A percentile compares a stretch with the other conserved stretches of the same genome.
phyloP scores from a whole-genome alignment of 2,329 filamentous ascomycete species.

The Xylogone sp. region DNA sequence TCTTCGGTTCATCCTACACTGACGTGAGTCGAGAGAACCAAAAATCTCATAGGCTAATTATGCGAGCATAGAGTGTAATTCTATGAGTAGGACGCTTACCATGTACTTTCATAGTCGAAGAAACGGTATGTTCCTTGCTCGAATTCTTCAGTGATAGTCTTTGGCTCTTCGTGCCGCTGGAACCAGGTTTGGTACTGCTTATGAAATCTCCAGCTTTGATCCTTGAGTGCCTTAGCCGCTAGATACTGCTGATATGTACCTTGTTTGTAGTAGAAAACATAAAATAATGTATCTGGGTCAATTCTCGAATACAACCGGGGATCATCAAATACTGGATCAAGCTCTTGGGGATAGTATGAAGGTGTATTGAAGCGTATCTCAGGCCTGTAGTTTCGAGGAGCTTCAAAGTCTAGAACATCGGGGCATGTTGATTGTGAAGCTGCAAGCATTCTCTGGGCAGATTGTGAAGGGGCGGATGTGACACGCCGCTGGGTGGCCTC shows the following conservation, averaged over 20 bases:
- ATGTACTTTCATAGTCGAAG: conserved; percentile 99
- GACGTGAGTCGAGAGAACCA: conserved; percentile 4
- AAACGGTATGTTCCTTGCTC: conserved; percentile 99
- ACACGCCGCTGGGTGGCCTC: conserved; percentile 74
- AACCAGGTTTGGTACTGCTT: conserved; percentile 99
- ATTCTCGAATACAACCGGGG: conserved; percentile 82
- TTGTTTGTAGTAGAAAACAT: conserved; percentile 98
- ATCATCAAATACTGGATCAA: conserved; percentile 89
- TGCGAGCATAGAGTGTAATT: not conserved
- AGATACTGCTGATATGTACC: conserved; percentile 94
- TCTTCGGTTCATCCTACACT: conserved; percentile 90
- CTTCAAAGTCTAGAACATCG: conserved; percentile 72
- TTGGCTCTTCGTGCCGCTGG: conserved; percentile 95
- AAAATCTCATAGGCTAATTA: not conserved
- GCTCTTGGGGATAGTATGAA: conserved; percentile 86
- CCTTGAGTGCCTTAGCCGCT: conserved; percentile 93
- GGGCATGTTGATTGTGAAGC: conserved; percentile 72
- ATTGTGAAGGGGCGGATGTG: conserved; percentile 46
- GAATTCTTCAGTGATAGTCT: conserved; percentile 97
- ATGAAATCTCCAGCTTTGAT: conserved; percentile 98
- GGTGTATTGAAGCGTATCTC: conserved; percentile 75
- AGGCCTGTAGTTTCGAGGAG: conserved; percentile 79
- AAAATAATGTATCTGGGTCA: conserved; percentile 94
- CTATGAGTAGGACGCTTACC: conserved; percentile 54
- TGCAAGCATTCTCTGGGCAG: conserved; percentile 70